Percentiles rank a stretch among this genome's conserved stretches.
Conservation (phyloP, 768 basidiomycete species). For the Cubamyces sp. region DNA sequence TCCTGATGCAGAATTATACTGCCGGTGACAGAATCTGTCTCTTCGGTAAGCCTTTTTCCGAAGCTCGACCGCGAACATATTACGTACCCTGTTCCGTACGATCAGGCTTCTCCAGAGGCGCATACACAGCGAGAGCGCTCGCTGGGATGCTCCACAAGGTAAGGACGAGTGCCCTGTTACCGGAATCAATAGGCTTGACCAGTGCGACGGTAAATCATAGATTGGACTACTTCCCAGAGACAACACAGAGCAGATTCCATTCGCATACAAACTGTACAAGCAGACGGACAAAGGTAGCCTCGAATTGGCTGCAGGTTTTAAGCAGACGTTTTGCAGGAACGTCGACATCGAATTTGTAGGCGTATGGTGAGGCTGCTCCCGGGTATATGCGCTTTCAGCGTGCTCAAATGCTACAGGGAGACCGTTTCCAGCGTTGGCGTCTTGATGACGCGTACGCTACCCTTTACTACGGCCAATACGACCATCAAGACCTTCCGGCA, state of each 20-base stretch:
- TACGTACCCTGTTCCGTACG: conserved; percentile 14
- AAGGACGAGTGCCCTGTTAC: neutral
- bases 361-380: conserved; percentile 55
- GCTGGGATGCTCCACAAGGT: conserved; percentile 79
- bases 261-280: conserved; percentile 77
- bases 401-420: conserved; percentile 51
- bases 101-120: conserved; percentile 76
- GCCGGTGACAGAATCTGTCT: conserved; percentile 74
- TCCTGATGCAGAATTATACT: conserved; percentile 79
- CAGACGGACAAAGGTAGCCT: conserved; percentile 50
- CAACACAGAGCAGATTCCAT: conserved; percentile 69
- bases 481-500: conserved; percentile 76
- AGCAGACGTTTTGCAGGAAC: conserved; percentile 67
- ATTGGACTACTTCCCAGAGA: conserved; percentile 71
- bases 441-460: conserved; percentile 59
- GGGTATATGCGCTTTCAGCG: neutral
- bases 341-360: conserved; percentile 81
- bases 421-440: conserved; percentile 80
- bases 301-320: conserved; percentile 65
- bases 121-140: conserved; percentile 69
- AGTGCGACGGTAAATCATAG: conserved; percentile 37
- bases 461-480: conserved; percentile 66
- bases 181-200: neutral
- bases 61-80: neutral
- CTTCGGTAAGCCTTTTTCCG: conserved; percentile 51